A percentile compares a stretch with the other conserved stretches of the same genome.
These are phyloP conservation scores for Cynara cardunculus DNA, from an alignment of 129 eudicot species.

Conservation along the genomic window DNA sequence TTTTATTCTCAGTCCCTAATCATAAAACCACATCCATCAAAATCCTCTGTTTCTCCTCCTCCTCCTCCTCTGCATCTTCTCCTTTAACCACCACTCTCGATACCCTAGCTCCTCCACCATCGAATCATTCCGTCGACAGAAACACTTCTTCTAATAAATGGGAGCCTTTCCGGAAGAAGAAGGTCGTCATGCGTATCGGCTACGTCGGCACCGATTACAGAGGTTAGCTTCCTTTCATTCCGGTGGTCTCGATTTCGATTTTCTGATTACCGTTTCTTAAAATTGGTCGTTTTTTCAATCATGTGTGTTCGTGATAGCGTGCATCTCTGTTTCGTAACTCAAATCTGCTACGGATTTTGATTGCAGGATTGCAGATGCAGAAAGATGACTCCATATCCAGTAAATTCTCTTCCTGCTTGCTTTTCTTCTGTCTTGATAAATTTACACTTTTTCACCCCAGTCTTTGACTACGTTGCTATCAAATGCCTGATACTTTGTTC, in stretches of 20 bases:
- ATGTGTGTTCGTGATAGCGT: not conserved
- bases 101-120: conserved; percentile 31
- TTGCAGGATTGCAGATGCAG: conserved; percentile 83
- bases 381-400: conserved; percentile 59
- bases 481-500: not conserved
- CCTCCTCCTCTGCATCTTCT: conserved; percentile 17
- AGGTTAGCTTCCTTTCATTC: conserved; percentile 34
- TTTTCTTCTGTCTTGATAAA: not conserved
- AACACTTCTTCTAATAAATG: conserved; percentile 36
- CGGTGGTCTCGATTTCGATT: not conserved
- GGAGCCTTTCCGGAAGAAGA: conserved; percentile 83
- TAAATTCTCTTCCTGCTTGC: conserved; percentile 19
- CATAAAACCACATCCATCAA: conserved; percentile 13
- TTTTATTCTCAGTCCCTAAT: conserved; percentile 27
- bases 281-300: not conserved
- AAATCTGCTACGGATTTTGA: not conserved
- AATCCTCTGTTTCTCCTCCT: conserved; percentile 36
- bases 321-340: not conserved
- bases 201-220: conserved; percentile 85
- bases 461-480: not conserved
- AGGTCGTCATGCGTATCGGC: conserved; percentile 96
- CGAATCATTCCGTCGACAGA: not conserved
- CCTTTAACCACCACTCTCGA: conserved; percentile 22
- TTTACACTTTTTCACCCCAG: conserved; percentile 15
- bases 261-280: not conserved